Base-by-base conservation (phyloP, 164 flowering plant species). In the Liquidambar formosana region DNA sequence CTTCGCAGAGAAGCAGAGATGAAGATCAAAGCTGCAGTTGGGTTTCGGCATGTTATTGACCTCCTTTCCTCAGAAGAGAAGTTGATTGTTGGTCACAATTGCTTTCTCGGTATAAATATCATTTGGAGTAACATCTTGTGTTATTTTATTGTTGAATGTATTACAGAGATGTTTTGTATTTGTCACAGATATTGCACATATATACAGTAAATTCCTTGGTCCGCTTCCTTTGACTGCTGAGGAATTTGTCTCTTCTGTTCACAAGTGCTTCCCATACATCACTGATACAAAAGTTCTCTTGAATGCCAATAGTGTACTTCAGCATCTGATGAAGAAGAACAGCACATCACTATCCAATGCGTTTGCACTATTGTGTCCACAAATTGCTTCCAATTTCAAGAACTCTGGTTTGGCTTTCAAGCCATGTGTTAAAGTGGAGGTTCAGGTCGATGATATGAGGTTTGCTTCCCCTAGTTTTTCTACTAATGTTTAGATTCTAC, bases 21-120 rank as follows among this genome's bases (percentile, higher is more conserved):
- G 73, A 88, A 85, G 76, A 76, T 93, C 23, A 80, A 85, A 63
- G 79, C 78, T 64, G 89, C 96, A 38, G 80, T 82, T 66, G 99
- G 97, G 47, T 91, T 95, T 77, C 94, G 95, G 33, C 97, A 89
- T 73, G 95, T 95, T 57, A 88, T 95, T 70, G 98, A 95, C 74
- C 89, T 93, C 38, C 97, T 95, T 78, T 82, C 88, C 28, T 80
- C 96, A 1, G 95, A 95, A 68, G 49, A 77, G 67, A 95, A 95
- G 83, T 75, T 95, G 81, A 78, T 91, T 72, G 88, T 93, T 72
- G 99, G 99, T 64, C 99, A 95, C 79, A 93, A 93, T 81, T 91
- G 98, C 72, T 88, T 95, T 66, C 82, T 95, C 49, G 99, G 99
- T 95, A 86, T 15, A 67, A 38, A 13, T 52, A 13, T 25, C 23